Conservation (phyloP, 352 stramenopile species). For the Phytophthora cactorum region DNA sequence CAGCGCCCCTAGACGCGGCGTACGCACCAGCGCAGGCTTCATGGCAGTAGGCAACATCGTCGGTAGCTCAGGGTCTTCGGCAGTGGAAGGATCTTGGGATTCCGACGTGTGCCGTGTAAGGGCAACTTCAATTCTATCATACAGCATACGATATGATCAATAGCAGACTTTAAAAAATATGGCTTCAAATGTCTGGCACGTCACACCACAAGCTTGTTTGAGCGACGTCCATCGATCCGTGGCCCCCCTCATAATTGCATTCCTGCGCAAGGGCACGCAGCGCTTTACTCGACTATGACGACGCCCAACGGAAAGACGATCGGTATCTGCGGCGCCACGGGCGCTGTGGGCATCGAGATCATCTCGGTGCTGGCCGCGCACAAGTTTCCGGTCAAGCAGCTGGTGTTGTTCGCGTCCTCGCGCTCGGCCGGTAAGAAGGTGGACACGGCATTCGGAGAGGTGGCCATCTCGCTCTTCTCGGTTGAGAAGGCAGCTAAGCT, state of each 20-base stretch:
- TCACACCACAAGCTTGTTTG: slow-evolving; percentile 3
- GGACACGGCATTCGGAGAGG: slow-evolving; percentile 89
- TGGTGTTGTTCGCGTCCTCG: slow-evolving; percentile 96
- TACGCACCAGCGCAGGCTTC: slow-evolving; percentile 13
- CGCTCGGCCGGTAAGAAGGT: slow-evolving; percentile 93
- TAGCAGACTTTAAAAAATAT: not conserved
- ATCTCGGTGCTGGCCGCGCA: slow-evolving; percentile 87
- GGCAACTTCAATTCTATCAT: not conserved
- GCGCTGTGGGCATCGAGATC: slow-evolving; percentile 98
- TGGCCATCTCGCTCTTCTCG: slow-evolving; percentile 96
- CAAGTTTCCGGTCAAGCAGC: slow-evolving; percentile 91
- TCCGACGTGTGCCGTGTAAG: slow-evolving; percentile 42
- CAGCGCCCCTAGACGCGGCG: slow-evolving; percentile 8
- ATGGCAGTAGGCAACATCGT: slow-evolving; percentile 27
- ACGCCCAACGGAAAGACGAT: slow-evolving; percentile 70
- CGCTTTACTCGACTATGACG: slow-evolving; percentile 40
- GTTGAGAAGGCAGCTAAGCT: slow-evolving; percentile 92
- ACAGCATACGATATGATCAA: not conserved
- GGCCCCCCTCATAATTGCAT: slow-evolving; percentile 5
- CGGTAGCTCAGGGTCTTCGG: no score
- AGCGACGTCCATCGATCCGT: not conserved
- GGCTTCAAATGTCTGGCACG: not conserved
- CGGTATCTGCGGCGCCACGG: slow-evolving; percentile 86
- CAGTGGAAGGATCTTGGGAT: slow-evolving; percentile 11
- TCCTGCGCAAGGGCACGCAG: slow-evolving; percentile 2